phyloP scores from a whole-genome alignment of 768 basidiomycete species.

The Suillus occidentalis region DNA sequence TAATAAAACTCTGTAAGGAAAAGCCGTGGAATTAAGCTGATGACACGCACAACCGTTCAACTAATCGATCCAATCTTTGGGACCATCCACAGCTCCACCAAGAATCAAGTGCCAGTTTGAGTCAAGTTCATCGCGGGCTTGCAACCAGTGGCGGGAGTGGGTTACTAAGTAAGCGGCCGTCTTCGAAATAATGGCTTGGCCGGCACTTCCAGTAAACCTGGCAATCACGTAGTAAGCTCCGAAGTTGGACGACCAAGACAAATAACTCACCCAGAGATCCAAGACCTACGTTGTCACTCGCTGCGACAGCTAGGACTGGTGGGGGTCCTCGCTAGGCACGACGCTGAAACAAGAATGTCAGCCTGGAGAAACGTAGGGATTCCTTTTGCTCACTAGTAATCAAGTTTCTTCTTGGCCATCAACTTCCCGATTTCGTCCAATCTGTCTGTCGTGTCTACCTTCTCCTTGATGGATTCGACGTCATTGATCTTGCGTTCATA shows the following conservation, averaged over 20 bases:
- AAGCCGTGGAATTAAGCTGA: constrained; percentile 6
- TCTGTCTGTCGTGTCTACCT: constrained; percentile 57
- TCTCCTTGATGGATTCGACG: constrained; percentile 50
- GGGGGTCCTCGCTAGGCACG: constrained; percentile 79
- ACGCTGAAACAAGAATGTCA: constrained; percentile 43
- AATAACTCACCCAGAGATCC: constrained; percentile 67
- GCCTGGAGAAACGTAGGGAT: constrained; percentile 7
- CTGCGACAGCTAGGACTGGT: constrained; percentile 78
- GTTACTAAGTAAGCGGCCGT: constrained; percentile 71
- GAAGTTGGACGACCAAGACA: constrained; percentile 27
- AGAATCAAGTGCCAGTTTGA: constrained; percentile 69
- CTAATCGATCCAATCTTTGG: constrained; percentile 81
- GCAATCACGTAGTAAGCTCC: constrained; percentile 17
- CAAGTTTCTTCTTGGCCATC: constrained; percentile 67
- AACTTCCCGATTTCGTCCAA: constrained; percentile 61
- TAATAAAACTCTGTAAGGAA: background rate
- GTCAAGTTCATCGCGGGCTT: constrained; percentile 71
- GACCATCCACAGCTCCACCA: constrained; percentile 51
- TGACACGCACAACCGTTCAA: constrained; percentile 53
- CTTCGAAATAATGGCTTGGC: constrained; percentile 68
- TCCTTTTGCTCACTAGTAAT: constrained; percentile 65
- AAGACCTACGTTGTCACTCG: constrained; percentile 75
- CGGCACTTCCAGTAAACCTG: constrained; percentile 67
- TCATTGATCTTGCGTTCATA: constrained; percentile 70
- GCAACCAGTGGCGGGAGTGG: constrained; percentile 83